A percentile compares a stretch with the other conserved stretches of the same genome.
phyloP scores from a whole-genome alignment of 108 stramenopile genomes.

The Pseudonitzschia delicatissima region DNA sequence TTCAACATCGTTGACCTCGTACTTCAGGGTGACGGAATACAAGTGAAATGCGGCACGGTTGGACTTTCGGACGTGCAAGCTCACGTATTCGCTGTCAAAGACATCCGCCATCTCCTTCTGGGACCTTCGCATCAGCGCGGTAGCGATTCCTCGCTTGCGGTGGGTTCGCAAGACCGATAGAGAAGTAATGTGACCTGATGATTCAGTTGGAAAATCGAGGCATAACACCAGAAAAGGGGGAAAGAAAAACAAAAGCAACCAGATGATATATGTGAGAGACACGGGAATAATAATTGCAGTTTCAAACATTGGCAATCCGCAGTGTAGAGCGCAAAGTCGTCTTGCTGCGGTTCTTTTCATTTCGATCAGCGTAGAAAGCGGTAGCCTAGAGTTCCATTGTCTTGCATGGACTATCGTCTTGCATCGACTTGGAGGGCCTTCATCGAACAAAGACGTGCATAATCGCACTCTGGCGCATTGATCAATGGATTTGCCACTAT shows the following conservation, averaged over 20 bases:
- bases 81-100: constrained; percentile 93
- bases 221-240: too few species aligned
- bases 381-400: too few species aligned
- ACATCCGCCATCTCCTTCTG: constrained; percentile 92
- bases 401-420: too few species aligned
- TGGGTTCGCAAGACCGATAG: constrained; percentile 92
- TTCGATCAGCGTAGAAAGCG: too few species aligned
- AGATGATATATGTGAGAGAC: too few species aligned
- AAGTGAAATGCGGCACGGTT: constrained; percentile 98
- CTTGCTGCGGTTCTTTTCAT: too few species aligned
- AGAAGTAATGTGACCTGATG: constrained; percentile 99
- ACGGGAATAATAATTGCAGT: too few species aligned
- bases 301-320: too few species aligned
- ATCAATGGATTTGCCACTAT: neutral
- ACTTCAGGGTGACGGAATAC: constrained; percentile 91
- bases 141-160: constrained; percentile 94
- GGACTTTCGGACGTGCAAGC: constrained; percentile 95
- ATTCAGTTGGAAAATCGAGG: too few species aligned
- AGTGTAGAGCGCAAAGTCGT: too few species aligned
- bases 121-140: constrained; percentile 84
- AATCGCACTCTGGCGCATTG: neutral
- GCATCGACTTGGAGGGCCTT: neutral
- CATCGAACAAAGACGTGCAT: neutral
- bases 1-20: constrained; percentile 94
- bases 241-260: too few species aligned